Evolutionary conservation across 2,329 filamentous ascomycete species (phyloP), one percentile per base, ranked within the genome.

Genomic region (Exophiala alcalophila): DNA sequence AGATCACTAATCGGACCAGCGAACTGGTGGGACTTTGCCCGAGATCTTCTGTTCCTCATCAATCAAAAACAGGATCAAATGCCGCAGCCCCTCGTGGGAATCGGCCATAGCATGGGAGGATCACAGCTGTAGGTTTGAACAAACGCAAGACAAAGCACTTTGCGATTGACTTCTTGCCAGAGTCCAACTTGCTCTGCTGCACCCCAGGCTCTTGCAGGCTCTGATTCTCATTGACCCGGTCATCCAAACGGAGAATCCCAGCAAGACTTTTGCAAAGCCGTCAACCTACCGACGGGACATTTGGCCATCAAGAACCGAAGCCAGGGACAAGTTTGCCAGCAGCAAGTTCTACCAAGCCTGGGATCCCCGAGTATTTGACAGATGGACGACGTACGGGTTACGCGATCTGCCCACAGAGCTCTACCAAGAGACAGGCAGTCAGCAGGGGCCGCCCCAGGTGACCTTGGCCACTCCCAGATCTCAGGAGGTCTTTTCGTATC

Each of bases 71-170:
- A 87, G 28, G 69, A 74, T 10, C 72, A 85, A 49, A 89, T 92
- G 76, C 84, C 86, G 9, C 83, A 84, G 1, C 91, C 91, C 2
- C 71, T 96, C 14, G 67, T 96, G 50, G 90, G 86, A 43, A 65
- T 97, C 19, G 91, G 88, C 11, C 91, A 97, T 67, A 94, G 87
- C 56, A 90, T 94, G 72, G 91, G 91, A 55, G 89, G 77, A 52
- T 79, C 78, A 59, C 78, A 85, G 45, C 73, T 96, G 60, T 70
- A 47, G 31, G 18, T 14, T 18, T 16, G 10, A 18, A 6, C 14
- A 3, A 11, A 45, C 36, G 3, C 19, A 19, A 19, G 5, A 10
- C 6, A 31, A 20, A 31, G 16, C 14, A 15, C 9, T 7, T 18
- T 3, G 18, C 18, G 15, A 21, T 40, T 52, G 24, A 52, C 40